Base-by-base conservation (phyloP, 805 yeast species). In the Candida succiphila region DNA sequence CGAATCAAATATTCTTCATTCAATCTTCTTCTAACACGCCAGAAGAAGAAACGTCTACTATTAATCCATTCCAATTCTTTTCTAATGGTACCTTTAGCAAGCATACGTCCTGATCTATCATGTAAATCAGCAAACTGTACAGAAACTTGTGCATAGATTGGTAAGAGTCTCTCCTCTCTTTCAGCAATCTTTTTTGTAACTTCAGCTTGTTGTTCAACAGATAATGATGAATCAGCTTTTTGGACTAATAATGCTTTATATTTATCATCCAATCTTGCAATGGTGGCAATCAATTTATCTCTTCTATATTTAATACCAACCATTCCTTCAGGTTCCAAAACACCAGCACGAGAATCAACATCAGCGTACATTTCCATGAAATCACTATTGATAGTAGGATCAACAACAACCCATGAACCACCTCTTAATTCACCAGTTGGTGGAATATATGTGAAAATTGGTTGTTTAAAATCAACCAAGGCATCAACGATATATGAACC, bases 341-440 rank as follows among this genome's bases (percentile, higher is more conserved):
- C 96, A 77, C 98, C 97, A 27, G 87, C 98, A 58, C 99, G 76
- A 9, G 97, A 72, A 35, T 92, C 92, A 32, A 75, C 80, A 60
- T 94, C 98, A 17, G 97, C 97, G 51, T 89, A 92, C 96, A 92
- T 89, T 66, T 92, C 99, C 96, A 92, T 94, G 84, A 85, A 85
- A 42, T 88, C 96, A 30, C 82, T 61, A 61, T 94, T 92, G 65
- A 92, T 92, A 32, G 96, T 85, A 43, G 98, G 96, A 62, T 92
- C 99, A 56, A 92, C 96, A 46, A 92, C 99, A 36, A 94, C 99
- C 99, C 99, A 92, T 18, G 98, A 89, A 58, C 99, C 99, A 69
- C 99, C 99, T 74, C 99, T 83, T 47, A 92, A 72, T 63, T 92
- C 99, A 59, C 97, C 98, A 45, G 82, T 76, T 38, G 99, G 99